Percentiles rank a stretch among this genome's conserved stretches.
phyloP scores from a whole-genome alignment of 371 early-diverging fungal species.

The Circinella minor region DNA sequence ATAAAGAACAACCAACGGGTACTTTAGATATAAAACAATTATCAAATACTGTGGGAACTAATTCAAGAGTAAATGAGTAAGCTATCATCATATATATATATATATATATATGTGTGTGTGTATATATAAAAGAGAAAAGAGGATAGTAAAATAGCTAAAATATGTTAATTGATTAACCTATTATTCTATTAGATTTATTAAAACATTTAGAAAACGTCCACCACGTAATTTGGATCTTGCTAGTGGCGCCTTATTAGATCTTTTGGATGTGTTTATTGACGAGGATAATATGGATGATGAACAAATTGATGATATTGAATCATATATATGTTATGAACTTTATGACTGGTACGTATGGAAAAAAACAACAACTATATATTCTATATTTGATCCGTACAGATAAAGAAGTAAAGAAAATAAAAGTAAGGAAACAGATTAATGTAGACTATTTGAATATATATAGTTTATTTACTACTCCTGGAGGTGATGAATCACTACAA shows the following conservation, averaged over 20 bases:
- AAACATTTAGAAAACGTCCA: constrained; percentile 31
- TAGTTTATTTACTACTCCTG: constrained; percentile 15
- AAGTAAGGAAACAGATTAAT: no score
- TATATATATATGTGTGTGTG: no score
- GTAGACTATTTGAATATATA: no score
- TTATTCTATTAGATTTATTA: constrained; percentile 32
- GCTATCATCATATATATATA: background rate
- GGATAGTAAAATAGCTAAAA: no score
- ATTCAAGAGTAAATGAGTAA: constrained; percentile 14
- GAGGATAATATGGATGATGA: constrained; percentile 21
- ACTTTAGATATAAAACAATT: background rate
- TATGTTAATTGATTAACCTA: no score
- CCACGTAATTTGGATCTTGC: constrained; percentile 34
- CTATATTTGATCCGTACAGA: background rate
- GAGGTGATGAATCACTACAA: constrained; percentile 58
- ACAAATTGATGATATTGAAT: constrained; percentile 44
- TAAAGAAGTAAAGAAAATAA: no score
- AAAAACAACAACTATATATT: background rate
- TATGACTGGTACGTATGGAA: constrained; percentile 34
- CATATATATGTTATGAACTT: constrained; percentile 41
- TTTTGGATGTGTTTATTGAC: constrained; percentile 32
- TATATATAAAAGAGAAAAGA: no score
- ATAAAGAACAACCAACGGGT: no score
- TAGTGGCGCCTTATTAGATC: constrained; percentile 26
- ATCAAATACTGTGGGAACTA: background rate